Percentiles rank a stretch among this genome's conserved stretches.
Evolutionary conservation across 1,139 yeast species (phyloP).

Genomic region (Taiozyma sp.): DNA sequence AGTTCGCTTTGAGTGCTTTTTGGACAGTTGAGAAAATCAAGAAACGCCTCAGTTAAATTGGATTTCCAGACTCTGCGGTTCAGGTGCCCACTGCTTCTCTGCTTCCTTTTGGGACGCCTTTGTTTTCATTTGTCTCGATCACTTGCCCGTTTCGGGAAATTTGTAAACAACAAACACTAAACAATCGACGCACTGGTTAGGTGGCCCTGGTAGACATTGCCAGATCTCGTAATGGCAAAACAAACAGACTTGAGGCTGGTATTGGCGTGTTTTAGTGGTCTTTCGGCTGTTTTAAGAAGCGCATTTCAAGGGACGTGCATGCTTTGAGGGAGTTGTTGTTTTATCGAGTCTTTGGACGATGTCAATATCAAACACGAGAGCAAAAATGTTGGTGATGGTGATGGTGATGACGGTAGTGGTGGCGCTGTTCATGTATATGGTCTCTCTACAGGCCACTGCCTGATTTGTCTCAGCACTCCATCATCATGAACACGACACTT

Average conservation of each 20-base stretch:
- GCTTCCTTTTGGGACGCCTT: not conserved
- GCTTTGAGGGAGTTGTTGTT: too few relatives aligned
- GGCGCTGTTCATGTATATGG: too few relatives aligned
- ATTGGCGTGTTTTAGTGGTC: too few relatives aligned
- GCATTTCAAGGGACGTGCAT: too few relatives aligned
- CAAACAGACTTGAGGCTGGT: not conserved
- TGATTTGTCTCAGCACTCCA: too few relatives aligned
- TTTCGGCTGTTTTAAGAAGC: too few relatives aligned
- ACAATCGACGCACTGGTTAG: not conserved
- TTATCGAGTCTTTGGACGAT: too few relatives aligned
- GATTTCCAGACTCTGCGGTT: not conserved
- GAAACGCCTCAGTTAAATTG: conserved; percentile 3
- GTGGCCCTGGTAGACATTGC: not conserved
- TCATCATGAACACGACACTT: too few relatives aligned
- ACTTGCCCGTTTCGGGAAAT: conserved; percentile 1
- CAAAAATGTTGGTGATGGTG: too few relatives aligned
- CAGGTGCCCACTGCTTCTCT: not conserved
- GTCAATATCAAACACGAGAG: too few relatives aligned
- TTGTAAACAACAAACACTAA: not conserved
- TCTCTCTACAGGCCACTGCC: too few relatives aligned
- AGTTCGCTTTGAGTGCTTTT: not conserved
- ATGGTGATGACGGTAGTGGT: too few relatives aligned
- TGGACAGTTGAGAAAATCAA: not conserved
- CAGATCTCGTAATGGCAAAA: not conserved
- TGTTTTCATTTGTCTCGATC: conserved; percentile 14